phyloP scores from a whole-genome alignment of 768 basidiomycete genomes.

The Tricholoma hemisulphureum region DNA sequence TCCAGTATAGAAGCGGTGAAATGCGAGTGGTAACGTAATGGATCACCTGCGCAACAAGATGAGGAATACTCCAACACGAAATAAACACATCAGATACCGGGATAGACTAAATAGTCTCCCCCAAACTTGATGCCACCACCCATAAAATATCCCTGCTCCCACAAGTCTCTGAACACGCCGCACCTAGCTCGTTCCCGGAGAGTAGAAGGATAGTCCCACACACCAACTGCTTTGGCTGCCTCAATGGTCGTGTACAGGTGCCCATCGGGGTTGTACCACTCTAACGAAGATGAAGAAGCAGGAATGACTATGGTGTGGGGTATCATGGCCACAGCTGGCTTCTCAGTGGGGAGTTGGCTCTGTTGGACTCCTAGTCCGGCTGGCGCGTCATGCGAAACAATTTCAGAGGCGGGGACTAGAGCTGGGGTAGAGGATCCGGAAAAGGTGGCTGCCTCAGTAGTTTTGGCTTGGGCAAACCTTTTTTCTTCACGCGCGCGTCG shows the following conservation, averaged over 20 bases:
- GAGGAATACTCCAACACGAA: neutral
- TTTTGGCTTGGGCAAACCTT: conserved; percentile 25
- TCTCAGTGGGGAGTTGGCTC: neutral
- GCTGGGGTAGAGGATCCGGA: conserved; percentile 1
- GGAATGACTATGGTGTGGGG: conserved; percentile 59
- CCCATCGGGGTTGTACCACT: conserved; percentile 62
- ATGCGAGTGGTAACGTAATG: conserved; percentile 94
- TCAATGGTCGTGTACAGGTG: conserved; percentile 54
- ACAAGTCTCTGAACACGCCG: conserved; percentile 74
- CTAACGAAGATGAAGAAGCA: conserved; percentile 55
- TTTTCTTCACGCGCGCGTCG: conserved; percentile 66
- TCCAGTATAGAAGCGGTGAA: conserved; percentile 84
- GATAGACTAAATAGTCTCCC: conserved; percentile 94
- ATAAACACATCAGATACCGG: conserved; percentile 49
- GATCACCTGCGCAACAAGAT: conserved; percentile 62
- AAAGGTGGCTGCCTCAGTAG: conserved; percentile 9
- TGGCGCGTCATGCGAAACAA: neutral
- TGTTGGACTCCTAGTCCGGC: conserved; percentile 1
- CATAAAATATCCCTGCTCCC: conserved; percentile 84
- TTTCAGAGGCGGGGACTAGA: conserved; percentile 3
- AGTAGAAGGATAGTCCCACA: conserved; percentile 76
- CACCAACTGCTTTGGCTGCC: conserved; percentile 59
- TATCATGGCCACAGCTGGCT: conserved; percentile 1
- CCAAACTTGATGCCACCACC: conserved; percentile 93
- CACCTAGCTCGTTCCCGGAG: conserved; percentile 71